Base-by-base conservation (phyloP, 495 filamentous ascomycete species). In the Penicillium daleae region DNA sequence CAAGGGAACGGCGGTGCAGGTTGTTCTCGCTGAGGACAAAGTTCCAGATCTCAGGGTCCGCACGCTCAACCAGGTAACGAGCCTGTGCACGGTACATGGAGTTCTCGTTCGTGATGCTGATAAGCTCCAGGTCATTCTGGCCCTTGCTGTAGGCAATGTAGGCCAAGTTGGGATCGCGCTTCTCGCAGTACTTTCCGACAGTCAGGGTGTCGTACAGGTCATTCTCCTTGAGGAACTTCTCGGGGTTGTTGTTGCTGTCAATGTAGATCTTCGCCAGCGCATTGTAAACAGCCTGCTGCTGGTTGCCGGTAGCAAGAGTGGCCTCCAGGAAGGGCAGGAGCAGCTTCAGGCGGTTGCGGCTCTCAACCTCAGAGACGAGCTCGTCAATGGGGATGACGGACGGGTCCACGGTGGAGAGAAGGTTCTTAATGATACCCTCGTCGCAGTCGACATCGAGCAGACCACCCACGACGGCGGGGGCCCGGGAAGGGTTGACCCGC, bases 261-360 rank as follows among this genome's bases (percentile, higher is more conserved):
- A 99, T 99, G 80, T 99, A 99, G 64, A 99, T 98, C 89, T 99
- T 99, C 8, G 96, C 96, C 37, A 99, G 85, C 15, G 96, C 96
- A 66, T 99, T 97, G 83, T 93, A 99, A 50, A 99, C 92, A 29
- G 95, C 96, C 78, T 96, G 92, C 76, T 99, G 95, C 75, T 97
- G 92, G 78, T 97, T 97, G 39, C 96, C 96, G 59, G 85, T 86
- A 37, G 90, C 91, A 40, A 98, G 79, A 19, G 92, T 97, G 54
- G 90, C 88, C 80, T 99, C 96, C 13, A 99, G 86, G 89, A 98
- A 99, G 27, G 96, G 96, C 46, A 99, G 78, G 15, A 99, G 83
- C 50, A 99, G 80, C 87, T 99, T 99, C 52, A 99, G 86, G 32
- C 96, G 89, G 73, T 99, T 99, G 42, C 95, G 87, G 42, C 87